Percentiles rank a stretch among this genome's conserved stretches.
Conservation (phyloP, 768 basidiomycete genomes). For the Trametes maxima region DNA sequence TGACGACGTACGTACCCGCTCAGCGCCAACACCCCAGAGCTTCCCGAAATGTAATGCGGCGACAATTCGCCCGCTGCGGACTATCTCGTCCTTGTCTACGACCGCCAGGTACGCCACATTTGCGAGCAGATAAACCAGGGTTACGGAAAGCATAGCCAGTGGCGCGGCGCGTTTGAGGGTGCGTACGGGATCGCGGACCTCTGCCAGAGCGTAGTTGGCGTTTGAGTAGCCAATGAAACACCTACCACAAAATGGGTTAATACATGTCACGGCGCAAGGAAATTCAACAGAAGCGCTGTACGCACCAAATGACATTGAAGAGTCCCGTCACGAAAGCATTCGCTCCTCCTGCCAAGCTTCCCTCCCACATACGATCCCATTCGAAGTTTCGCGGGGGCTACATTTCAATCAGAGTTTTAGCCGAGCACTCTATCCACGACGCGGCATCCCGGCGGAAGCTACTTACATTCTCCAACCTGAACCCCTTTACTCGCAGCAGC, state of each 20-base stretch:
- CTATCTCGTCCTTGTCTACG: slow-evolving; percentile 69
- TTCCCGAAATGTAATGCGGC: slow-evolving; percentile 79
- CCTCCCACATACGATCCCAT: slow-evolving; percentile 67
- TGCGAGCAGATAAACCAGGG: slow-evolving; percentile 60
- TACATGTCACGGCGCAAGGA: too few relatives aligned
- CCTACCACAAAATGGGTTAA: slow-evolving; percentile 40
- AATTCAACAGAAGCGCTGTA: not conserved
- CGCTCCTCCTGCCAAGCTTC: slow-evolving; percentile 47
- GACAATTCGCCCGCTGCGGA: slow-evolving; percentile 64
- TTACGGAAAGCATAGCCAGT: slow-evolving; percentile 61
- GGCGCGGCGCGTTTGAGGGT: slow-evolving; percentile 75
- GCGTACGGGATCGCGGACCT: slow-evolving; percentile 66
- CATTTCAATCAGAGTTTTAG: not conserved
- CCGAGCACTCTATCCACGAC: not conserved
- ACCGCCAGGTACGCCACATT: slow-evolving; percentile 78
- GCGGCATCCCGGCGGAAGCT: not conserved
- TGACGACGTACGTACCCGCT: slow-evolving; percentile 44
- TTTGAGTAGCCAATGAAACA: slow-evolving; percentile 74
- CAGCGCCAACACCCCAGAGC: slow-evolving; percentile 63
- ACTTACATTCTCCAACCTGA: slow-evolving; percentile 49
- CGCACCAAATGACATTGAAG: slow-evolving; percentile 72
- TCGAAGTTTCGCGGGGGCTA: slow-evolving; percentile 55
- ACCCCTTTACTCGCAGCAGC: slow-evolving; percentile 50
- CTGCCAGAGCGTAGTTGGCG: slow-evolving; percentile 74
- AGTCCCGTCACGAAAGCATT: slow-evolving; percentile 67